Base-by-base conservation (phyloP, 805 yeast genomes). In the Ogataea kodamae region DNA sequence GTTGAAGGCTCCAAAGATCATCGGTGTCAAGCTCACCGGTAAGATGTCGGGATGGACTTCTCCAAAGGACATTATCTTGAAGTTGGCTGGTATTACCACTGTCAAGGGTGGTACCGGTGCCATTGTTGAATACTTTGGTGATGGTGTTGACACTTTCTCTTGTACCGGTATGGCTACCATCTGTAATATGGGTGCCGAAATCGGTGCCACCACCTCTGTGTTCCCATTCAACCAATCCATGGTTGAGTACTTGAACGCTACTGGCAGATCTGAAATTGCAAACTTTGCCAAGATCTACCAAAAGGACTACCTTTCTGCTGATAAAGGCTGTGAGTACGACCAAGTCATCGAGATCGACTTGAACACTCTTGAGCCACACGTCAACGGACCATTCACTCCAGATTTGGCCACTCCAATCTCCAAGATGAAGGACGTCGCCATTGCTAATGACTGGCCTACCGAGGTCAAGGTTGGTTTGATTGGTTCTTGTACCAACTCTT, bases 161-260 rank as follows among this genome's bases (percentile, higher is more conserved):
- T 87, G 96, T 67, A 90, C 97, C 33, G 97, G 97, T 76, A 89
- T 89, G 97, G 97, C 94, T 62, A 89, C 97, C 54, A 89, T 89
- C 68, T 89, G 97, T 76, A 89, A 89, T 68, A 89, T 89, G 97
- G 97, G 97, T 74, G 97, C 97, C 50, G 97, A 89, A 70, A 88
- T 89, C 52, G 97, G 97, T 64, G 98, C 98, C 26, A 92, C 98
- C 22, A 92, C 98, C 26, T 90, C 97, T 15, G 78, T 86, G 37
- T 92, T 92, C 87, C 98, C 98, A 44, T 90, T 79, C 75, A 88
- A 62, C 50, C 42, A 59, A 27, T 61, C 67, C 29, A 61, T 61
- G 65, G 59, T 48, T 46, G 54, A 57, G 43, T 92, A 87, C 66
- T 72, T 92, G 58, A 57, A 72, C 35, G 88, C 95, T 27, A 92